These are phyloP conservation scores for Fraxinus floribunda DNA, from an alignment of 305 asterid genomes.

Conservation along the genomic window DNA sequence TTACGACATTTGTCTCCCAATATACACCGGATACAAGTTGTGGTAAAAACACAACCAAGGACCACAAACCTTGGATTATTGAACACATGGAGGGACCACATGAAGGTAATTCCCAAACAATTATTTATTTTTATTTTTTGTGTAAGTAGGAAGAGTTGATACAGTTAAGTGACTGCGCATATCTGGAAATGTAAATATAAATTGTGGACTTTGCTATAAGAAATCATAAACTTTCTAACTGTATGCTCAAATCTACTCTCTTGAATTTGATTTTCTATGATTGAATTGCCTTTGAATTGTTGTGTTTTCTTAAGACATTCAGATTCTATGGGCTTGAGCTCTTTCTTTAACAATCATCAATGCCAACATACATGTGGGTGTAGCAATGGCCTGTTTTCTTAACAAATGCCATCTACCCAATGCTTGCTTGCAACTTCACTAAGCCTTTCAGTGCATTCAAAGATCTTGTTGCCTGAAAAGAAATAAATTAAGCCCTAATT, in stretches of 20 bases:
- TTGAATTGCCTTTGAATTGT: slow-evolving; percentile 39
- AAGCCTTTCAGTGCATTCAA: slow-evolving; percentile 85
- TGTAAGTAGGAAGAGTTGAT: too few relatives aligned
- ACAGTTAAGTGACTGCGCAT: too few relatives aligned
- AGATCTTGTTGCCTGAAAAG: slow-evolving; percentile 75
- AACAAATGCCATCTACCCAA: slow-evolving; percentile 85
- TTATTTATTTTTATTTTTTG: too few relatives aligned
- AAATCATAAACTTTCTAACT: too few relatives aligned
- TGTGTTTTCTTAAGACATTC: slow-evolving; percentile 49
- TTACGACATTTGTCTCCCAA: too few relatives aligned
- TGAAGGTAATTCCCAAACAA: not conserved
- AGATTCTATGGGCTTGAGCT: slow-evolving; percentile 68
- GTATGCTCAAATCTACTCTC: slow-evolving; percentile 31
- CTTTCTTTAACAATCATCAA: slow-evolving; percentile 70
- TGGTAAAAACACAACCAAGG: not conserved
- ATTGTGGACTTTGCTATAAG: too few relatives aligned
- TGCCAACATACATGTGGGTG: slow-evolving; percentile 89
- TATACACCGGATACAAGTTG: too few relatives aligned
- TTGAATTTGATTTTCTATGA: slow-evolving; percentile 63
- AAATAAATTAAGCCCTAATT: not conserved
- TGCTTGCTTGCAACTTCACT: slow-evolving; percentile 91
- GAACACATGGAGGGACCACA: not conserved
- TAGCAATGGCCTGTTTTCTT: slow-evolving; percentile 79
- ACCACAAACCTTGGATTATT: not conserved
- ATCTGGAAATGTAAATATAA: too few relatives aligned